A percentile compares a stretch with the other conserved stretches of the same genome.
These are phyloP conservation scores for Naganishia randhawae DNA, from an alignment of 768 basidiomycete genomes.

Conservation along the genomic window DNA sequence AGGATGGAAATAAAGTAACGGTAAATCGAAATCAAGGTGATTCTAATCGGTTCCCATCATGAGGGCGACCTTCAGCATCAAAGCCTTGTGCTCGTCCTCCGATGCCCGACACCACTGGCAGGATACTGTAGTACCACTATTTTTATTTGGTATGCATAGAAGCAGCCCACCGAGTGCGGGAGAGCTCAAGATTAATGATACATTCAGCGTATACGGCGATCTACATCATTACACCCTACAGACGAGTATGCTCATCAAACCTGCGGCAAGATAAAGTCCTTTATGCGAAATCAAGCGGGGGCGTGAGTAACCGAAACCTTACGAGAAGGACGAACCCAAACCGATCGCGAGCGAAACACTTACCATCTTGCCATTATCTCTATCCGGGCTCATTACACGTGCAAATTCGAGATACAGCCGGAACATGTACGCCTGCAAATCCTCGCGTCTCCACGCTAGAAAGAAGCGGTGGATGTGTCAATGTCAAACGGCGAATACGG, in stretches of 20 bases:
- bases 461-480: background rate
- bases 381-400: slow-evolving; percentile 44
- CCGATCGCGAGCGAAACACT: background rate
- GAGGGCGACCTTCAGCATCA: too few species aligned
- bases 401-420: slow-evolving; percentile 51
- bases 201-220: too few species aligned
- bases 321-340: background rate
- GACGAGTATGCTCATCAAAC: background rate
- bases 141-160: too few species aligned
- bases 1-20: too few species aligned
- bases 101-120: too few species aligned
- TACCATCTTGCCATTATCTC: slow-evolving; percentile 51
- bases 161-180: too few species aligned
- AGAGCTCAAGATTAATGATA: slow-evolving; percentile 1
- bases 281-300: background rate
- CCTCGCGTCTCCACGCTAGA: slow-evolving; percentile 48
- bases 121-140: too few species aligned
- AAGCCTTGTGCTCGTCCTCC: too few species aligned
- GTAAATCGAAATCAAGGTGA: too few species aligned
- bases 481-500: background rate
- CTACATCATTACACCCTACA: background rate
- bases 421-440: slow-evolving; percentile 50
- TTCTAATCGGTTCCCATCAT: too few species aligned
- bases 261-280: background rate
- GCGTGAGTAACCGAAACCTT: background rate